Evolutionary conservation across 371 early-diverging fungal genomes (phyloP), one percentile per base, ranked within the genome.

Genomic region (Entomophthora muscae): DNA sequence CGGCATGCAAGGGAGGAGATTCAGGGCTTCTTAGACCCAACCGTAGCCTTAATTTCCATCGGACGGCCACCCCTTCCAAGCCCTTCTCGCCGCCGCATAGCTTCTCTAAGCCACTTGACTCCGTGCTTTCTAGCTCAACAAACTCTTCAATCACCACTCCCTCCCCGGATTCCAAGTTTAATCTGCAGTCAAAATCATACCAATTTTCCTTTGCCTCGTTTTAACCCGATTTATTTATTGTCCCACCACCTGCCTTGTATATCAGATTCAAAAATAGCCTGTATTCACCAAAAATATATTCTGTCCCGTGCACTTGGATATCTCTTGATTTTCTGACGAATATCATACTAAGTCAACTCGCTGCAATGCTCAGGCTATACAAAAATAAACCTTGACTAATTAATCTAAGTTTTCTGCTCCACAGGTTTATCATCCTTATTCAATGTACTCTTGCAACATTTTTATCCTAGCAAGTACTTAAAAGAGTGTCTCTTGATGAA

Each of bases 51-150:
- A 61, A 42, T 24, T 29, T 22, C 26, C 32, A 61, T 61, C 61
- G 61, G 10, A 24, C n/a, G 31, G 22, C 2, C 42, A 10, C 42
- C 17, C 61, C 32, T 24, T 24, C 10, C 27, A 61, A 61, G 33
- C 61, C 61, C 23, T 61, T 61, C 26, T 61, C 61, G 1, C 61
- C 61, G 42, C 61, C 61, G 23, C 61, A 42, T 24, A 26, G 33
- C n/a, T 51, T 61, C 26, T 28, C 61, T 17, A 61, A 61, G 22
- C 42, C 61, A 26, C 55, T 42, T 42, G 42, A 42, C 42, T 5
- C 42, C 10, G 42, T 42, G 5, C 42, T 5, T 42, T 42, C 42
- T 17, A 17, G 10, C 42, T 10, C 42, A 5, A 5, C 42, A 10
- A 5, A 5, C 10, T 10, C 10, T 17, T 5, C 42, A 17, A 42